Evolutionary conservation across 2,329 filamentous ascomycete species (phyloP).

Genomic region (Paraphaeosphaeria minitans): DNA sequence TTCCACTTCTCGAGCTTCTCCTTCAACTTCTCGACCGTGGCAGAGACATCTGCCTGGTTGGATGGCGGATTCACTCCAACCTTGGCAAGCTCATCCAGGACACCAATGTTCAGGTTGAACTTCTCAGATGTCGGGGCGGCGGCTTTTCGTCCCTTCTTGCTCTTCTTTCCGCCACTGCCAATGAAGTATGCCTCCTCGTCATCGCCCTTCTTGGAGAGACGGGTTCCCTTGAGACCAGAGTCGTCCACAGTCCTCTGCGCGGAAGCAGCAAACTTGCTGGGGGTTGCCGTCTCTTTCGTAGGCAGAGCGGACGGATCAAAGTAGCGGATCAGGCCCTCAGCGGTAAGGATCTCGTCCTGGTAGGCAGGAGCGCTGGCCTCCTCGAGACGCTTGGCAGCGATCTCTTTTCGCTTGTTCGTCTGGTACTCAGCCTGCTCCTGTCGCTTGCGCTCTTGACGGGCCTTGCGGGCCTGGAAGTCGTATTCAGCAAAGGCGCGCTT

Average conservation of each 20-base stretch:
- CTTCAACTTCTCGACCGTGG: slow-evolving; percentile 84
- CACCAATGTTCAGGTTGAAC: slow-evolving; percentile 87
- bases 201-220: slow-evolving; percentile 83
- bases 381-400: slow-evolving; percentile 75
- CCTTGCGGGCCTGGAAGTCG: slow-evolving; percentile 81
- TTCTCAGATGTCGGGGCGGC: slow-evolving; percentile 60
- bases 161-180: slow-evolving; percentile 76
- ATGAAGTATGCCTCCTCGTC: slow-evolving; percentile 85
- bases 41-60: slow-evolving; percentile 79
- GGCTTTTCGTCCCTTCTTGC: slow-evolving; percentile 89
- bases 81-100: slow-evolving; percentile 87
- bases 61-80: slow-evolving; percentile 88
- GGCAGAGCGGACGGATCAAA: slow-evolving; percentile 75
- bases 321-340: slow-evolving; percentile 85
- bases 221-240: slow-evolving; percentile 82
- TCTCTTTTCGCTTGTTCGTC: slow-evolving; percentile 75
- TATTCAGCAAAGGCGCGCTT: slow-evolving; percentile 83
- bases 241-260: slow-evolving; percentile 83
- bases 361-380: slow-evolving; percentile 87
- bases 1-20: slow-evolving; percentile 93
- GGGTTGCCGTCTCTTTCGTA: slow-evolving; percentile 65
- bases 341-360: slow-evolving; percentile 87
- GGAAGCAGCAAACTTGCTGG: slow-evolving; percentile 74
- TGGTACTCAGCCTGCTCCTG: slow-evolving; percentile 77
- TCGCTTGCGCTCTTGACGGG: slow-evolving; percentile 76